Evolutionary conservation across 176 grass and related monocot genomes (phyloP).

Genomic region (Zizania latifolia): DNA sequence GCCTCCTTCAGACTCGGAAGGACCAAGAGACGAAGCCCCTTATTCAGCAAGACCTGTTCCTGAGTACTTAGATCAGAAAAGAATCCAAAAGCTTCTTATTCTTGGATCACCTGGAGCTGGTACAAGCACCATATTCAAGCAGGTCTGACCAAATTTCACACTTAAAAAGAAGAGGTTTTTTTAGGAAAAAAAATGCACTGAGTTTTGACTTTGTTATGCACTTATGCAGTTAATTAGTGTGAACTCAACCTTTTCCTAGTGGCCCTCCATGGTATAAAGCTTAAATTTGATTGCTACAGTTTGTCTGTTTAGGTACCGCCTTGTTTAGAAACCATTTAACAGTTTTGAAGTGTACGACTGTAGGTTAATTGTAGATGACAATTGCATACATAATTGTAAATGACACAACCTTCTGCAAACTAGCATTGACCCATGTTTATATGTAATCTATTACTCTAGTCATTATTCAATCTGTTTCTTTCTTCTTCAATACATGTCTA

Average conservation of each 20-base stretch:
- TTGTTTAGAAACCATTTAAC: not conserved
- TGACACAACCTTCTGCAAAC: not conserved
- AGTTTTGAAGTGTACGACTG: not conserved
- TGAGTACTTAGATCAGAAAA: slow-evolving; percentile 81
- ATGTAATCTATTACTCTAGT: slow-evolving; percentile 11
- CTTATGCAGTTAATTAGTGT: not conserved
- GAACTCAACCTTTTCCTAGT: not conserved
- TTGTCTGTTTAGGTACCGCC: not conserved
- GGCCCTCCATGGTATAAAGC: not conserved
- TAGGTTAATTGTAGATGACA: not conserved
- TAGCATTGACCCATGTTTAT: not conserved
- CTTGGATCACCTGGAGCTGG: slow-evolving; percentile 80
- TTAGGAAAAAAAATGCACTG: not conserved
- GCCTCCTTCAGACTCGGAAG: slow-evolving; percentile 46
- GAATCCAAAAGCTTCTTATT: slow-evolving; percentile 80
- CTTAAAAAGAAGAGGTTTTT: too few species aligned
- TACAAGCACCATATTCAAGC: slow-evolving; percentile 95
- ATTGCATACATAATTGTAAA: not conserved
- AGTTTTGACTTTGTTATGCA: not conserved
- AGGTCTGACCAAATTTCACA: slow-evolving; percentile 39
- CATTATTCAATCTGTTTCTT: not conserved
- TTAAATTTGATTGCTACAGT: not conserved
- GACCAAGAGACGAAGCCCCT: slow-evolving; percentile 43
- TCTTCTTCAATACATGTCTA: not conserved
- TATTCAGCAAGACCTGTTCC: slow-evolving; percentile 58